Evolutionary conservation across 2,329 filamentous ascomycete genomes (phyloP), one percentile per base, ranked within the genome.

Genomic region (Beauveria medogensis): DNA sequence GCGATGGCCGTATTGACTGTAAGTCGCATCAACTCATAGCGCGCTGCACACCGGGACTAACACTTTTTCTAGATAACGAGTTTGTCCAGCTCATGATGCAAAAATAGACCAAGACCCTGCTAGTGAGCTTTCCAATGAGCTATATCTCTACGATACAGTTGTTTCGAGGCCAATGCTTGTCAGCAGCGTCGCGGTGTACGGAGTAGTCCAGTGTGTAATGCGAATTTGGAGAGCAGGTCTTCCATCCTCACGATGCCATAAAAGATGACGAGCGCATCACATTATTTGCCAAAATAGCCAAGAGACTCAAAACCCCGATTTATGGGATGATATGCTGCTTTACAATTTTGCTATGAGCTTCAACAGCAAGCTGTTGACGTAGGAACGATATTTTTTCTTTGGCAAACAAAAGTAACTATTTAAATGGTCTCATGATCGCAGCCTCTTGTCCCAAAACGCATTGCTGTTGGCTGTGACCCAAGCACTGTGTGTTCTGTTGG

Each of bases 11-110:
- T 70, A 94, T 94, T 71, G 90, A 94, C 76, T 94, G 90, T 93
- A 81, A 67, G 87, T 75, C 47, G 20, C 3, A 26, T 37, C 3
- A 8, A 16, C 47, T 16, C 20, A 6, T 30, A 30, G 53, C 30
- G 43, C 30, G 40, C 40, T 22, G 40, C 14, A 26, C n/a, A 28
- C 47, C 22, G 18, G 16, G 20, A 20, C 58, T 57, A 37, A 48
- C 47, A 10, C 8, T 34, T 22, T 54, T 18, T 52, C 69, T 37
- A 93, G 90, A 93, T 80, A 93, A 93, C 81, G 90, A 94, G 78
- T 94, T 94, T 73, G 90, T 94, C 69, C 90, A 94, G 80, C 87
- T 94, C 73, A 94, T 94, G 90, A 93, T 94, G 90, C 90, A 94
- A 83, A 93, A 93, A 82, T 93, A 90, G 82, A 59, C 26, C 16